These are phyloP conservation scores for Marasmius fiardii DNA, from an alignment of 1,284 basidiomycete species.

Conservation along the genomic window DNA sequence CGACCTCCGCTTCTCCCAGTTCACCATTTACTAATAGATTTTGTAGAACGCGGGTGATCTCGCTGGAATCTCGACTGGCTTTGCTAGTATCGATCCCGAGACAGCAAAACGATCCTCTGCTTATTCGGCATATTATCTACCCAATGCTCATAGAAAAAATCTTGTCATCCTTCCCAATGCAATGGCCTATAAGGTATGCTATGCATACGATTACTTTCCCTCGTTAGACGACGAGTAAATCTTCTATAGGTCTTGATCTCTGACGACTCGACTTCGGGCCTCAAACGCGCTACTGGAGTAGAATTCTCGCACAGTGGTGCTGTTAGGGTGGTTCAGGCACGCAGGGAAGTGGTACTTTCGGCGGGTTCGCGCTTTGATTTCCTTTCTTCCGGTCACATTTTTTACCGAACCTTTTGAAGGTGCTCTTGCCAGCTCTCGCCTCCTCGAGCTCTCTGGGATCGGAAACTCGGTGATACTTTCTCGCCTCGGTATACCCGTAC, in stretches of 20 bases:
- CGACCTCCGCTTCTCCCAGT: background rate
- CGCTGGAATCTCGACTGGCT: background rate
- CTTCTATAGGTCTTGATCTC: background rate
- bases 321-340: background rate
- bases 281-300: background rate
- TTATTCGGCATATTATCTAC: background rate
- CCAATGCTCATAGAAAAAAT: background rate
- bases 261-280: background rate
- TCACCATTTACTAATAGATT: background rate
- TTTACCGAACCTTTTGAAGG: background rate
- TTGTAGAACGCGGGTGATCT: conserved; percentile 3
- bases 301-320: background rate
- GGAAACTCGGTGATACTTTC: background rate
- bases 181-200: background rate
- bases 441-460: background rate
- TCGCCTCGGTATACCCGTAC: background rate
- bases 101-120: background rate
- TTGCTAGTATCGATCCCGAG: background rate
- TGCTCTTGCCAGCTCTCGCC: background rate
- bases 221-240: background rate
- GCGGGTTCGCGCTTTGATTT: background rate
- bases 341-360: conserved; percentile 3
- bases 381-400: background rate
- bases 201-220: background rate
- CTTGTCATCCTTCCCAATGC: conserved; percentile 1